Evolutionary conservation across 202 grass and related monocot genomes (phyloP).

Genomic region (Bolboschoenoplectus hybrid): DNA sequence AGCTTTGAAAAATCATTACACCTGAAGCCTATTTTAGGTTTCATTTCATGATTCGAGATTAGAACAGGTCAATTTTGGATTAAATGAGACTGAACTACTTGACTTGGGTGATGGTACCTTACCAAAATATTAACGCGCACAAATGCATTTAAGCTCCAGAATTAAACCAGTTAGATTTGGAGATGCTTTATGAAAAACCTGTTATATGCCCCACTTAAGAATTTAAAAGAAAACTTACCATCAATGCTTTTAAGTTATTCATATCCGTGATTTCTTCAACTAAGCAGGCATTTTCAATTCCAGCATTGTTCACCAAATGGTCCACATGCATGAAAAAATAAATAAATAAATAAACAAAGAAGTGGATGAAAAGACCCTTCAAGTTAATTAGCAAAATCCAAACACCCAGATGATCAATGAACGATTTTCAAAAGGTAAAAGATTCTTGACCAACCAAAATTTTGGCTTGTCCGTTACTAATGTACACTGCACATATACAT

Average conservation of each 20-base stretch:
- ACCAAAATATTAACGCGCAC: too few species aligned
- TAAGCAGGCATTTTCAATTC: constrained; percentile 50
- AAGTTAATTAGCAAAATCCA: background rate
- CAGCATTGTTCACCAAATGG: constrained; percentile 76
- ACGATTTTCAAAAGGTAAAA: background rate
- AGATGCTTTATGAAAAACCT: background rate
- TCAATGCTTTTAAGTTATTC: constrained; percentile 50
- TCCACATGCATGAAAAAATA: constrained; percentile 49
- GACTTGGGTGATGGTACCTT: background rate
- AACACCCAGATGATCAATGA: background rate
- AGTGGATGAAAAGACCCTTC: background rate
- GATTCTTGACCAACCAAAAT: background rate
- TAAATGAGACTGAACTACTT: background rate
- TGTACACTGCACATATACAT: background rate
- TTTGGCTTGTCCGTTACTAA: background rate
- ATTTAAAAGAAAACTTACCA: constrained; percentile 41
- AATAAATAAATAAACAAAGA: background rate
- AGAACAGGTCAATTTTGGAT: background rate
- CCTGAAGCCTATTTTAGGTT: background rate
- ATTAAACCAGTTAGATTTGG: too few species aligned
- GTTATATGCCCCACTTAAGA: background rate
- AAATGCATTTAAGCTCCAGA: too few species aligned
- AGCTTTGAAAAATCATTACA: background rate
- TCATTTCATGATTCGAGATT: background rate
- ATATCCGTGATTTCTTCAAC: constrained; percentile 58